Base-by-base conservation (phyloP, 176 grass and related monocot genomes). In the Musa itinerans region DNA sequence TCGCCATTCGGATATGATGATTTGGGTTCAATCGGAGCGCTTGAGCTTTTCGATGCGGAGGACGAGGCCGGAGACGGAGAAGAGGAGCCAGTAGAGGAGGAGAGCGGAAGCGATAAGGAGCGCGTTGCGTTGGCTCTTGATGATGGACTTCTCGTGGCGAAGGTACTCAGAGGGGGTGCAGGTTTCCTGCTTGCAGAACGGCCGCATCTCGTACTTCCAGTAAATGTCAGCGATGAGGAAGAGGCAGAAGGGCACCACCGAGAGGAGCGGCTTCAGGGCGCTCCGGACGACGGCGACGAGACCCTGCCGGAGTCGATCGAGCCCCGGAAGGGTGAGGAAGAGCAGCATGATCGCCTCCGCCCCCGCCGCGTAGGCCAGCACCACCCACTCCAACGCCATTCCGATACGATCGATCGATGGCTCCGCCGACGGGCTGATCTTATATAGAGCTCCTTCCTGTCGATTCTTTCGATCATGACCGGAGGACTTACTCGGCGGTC, bases 271-370 rank as follows among this genome's bases (percentile, higher is more conserved):
- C 90, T 85, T 97, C 55, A 97, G 90, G 69, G 90, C 87, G 67
- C 79, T 58, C 9, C 90, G 90, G 74, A 93, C 90, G 19, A 87
- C 90, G 3, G 93, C 80, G 71, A 93, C 65, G 50, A 93, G 71
- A 13, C 93, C 93, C n/a, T 82, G 87, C 21, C 90, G 93, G 50
- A 97, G 87, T 53, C 76, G 81, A 71, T 92, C 93, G 0, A 97
- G 81, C 9, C 93, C 93, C 11, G 93, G 93, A 0, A 97, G 77
- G 11, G 93, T 97, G 48, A 97, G 90, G 61, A 97, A 88, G 55
- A 97, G 87, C 59, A 97, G 93, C 93, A 97, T 97, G 74, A 97
- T 83, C 50, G 93, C 93, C 93, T 97, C 93, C 72, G 90, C 93
- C 14, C 87, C 93, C 73, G 90, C 93, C 52, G 82, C 87, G 81